Conservation (phyloP, 768 basidiomycete species). For the Suillus subaureus region DNA sequence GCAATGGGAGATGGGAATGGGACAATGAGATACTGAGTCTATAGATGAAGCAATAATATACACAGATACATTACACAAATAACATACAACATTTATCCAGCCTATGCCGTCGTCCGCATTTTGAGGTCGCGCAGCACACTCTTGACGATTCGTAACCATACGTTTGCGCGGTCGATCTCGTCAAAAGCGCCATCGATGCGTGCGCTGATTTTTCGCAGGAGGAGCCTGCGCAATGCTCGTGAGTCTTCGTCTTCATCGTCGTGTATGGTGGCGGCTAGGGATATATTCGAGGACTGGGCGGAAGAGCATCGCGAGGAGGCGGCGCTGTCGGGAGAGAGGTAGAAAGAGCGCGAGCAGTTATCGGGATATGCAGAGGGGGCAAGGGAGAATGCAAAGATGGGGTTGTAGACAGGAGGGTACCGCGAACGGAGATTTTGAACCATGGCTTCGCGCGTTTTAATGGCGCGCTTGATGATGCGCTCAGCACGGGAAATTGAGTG, state of each 20-base stretch:
- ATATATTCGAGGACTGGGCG: constrained; percentile 40
- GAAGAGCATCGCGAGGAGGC: constrained; percentile 27
- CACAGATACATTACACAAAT: constrained; percentile 14
- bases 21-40: background rate
- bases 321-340: constrained; percentile 23
- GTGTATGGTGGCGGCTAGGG: constrained; percentile 51
- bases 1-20: background rate
- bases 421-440: constrained; percentile 44
- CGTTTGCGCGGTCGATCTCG: constrained; percentile 59
- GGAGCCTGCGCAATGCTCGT: constrained; percentile 59
- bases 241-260: constrained; percentile 67
- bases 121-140: constrained; percentile 63
- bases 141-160: constrained; percentile 67
- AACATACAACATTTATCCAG: constrained; percentile 8
- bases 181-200: constrained; percentile 57
- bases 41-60: constrained; percentile 15
- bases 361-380: constrained; percentile 10
- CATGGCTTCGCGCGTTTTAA: constrained; percentile 55
- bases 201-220: constrained; percentile 67
- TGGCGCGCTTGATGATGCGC: constrained; percentile 53
- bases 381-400: constrained; percentile 24
- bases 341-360: constrained; percentile 16
- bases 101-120: constrained; percentile 13
- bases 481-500: constrained; percentile 62
- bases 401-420: constrained; percentile 21